Percentiles rank a stretch among this genome's conserved stretches.
These are phyloP conservation scores for Letharia lupina DNA, from an alignment of 495 filamentous ascomycete species.

Conservation along the genomic window DNA sequence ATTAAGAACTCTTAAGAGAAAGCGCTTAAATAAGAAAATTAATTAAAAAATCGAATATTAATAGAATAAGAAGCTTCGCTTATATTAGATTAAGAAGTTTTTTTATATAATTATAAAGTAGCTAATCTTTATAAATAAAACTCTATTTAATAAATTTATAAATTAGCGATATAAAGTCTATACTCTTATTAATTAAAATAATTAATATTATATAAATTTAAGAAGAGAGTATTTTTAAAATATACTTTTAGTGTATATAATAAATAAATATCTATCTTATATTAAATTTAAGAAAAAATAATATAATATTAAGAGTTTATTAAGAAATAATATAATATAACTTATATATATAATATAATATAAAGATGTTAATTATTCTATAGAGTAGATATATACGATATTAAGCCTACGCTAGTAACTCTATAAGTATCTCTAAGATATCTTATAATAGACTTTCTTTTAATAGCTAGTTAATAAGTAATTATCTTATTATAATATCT, in stretches of 20 bases:
- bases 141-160: conserved; percentile 10
- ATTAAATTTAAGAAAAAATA: neutral
- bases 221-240: neutral
- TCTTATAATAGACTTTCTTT: conserved; percentile 4
- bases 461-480: neutral
- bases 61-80: neutral
- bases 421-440: no score
- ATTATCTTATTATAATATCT: conserved; percentile 4
- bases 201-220: conserved; percentile 4
- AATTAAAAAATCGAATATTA: neutral
- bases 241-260: neutral
- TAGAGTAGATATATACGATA: no score
- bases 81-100: neutral
- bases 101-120: conserved; percentile 12
- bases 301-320: conserved; percentile 13
- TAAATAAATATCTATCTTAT: neutral
- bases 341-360: no score
- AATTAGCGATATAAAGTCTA: conserved; percentile 8
- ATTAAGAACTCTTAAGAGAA: conserved; percentile 1
- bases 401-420: no score
- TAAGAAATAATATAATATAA: no score
- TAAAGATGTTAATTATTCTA: no score
- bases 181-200: conserved; percentile 4
- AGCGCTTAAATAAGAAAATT: conserved; percentile 1
- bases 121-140: conserved; percentile 16